Evolutionary conservation across 1,139 yeast species (phyloP), one percentile per base, ranked within the genome.

Genomic region (Candida smagusa): DNA sequence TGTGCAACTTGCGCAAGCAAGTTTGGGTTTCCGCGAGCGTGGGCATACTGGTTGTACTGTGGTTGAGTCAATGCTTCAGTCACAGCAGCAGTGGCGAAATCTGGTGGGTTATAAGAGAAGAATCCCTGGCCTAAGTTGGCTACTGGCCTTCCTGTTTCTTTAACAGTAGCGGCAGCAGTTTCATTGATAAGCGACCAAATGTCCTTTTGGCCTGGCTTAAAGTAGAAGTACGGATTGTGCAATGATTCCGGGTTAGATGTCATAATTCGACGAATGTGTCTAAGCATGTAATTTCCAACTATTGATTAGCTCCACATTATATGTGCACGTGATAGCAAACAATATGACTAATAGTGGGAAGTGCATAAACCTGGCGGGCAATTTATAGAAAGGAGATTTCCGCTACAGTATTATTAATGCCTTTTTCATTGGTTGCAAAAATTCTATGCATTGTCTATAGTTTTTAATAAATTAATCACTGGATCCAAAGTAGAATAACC

Each of bases 121-220:
- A 92, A 92, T 1, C 98, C 98, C 61, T 92, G 98, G 28, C 98
- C 98, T 43, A 92, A 74, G 53, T 92, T 92, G 47, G 83, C 82
- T 39, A 90, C 79, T 33, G 87, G 84, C 47, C 82, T 72, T 12
- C 88, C 88, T 23, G 79, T 65, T 39, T 76, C 78, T 31, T 62
- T 63, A 37, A 77, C 79, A 9, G 95, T 87, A 5, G 77, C 76
- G 3, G 96, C 96, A 0, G 97, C 97, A 2, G 97, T 84, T 54
- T 90, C 97, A 56, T 92, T 92, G 61, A 94, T 86, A 48, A 92
- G 68, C 9, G 94, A 75, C 98, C 98, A 92, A 32, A 92, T 89
- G 57, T 92, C 98, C 58, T 89, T 87, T 43, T 77, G 77, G 9
- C 78, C 78, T 28, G 74, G 71, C 36, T 78, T 69, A 44, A 58